Evolutionary conservation across 345 rosid species (phyloP).

Genomic region (Balakata baccata): DNA sequence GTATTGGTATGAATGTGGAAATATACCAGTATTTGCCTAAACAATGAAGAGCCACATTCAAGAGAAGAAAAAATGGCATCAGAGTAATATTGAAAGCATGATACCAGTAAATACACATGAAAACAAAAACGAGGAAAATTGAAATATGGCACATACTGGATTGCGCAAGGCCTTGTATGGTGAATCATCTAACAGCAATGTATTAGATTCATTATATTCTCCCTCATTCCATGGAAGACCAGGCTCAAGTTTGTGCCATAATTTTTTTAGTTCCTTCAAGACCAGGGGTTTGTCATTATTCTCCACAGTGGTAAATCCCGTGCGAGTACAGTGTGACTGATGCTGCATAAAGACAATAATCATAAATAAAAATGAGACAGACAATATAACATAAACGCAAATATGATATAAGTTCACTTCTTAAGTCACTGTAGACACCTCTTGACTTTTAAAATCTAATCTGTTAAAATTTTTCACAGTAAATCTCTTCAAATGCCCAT

Average conservation of each 20-base stretch:
- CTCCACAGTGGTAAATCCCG: slow-evolving; percentile 25
- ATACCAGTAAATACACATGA: slow-evolving; percentile 7
- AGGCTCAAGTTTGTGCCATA: slow-evolving; percentile 19
- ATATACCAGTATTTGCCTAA: slow-evolving; percentile 69
- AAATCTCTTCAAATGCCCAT: background rate
- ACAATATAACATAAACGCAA: background rate
- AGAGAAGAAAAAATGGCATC: slow-evolving; percentile 7
- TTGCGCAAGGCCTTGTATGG: slow-evolving; percentile 33
- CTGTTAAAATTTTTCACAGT: background rate
- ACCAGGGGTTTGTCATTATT: slow-evolving; percentile 20
- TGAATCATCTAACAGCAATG: slow-evolving; percentile 31
- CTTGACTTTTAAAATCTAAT: background rate
- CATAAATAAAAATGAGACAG: background rate
- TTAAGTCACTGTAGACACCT: background rate
- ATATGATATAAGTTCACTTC: background rate
- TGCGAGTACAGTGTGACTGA: slow-evolving; percentile 25
- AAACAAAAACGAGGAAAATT: background rate
- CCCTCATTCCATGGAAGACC: slow-evolving; percentile 23
- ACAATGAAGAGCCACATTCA: slow-evolving; percentile 19
- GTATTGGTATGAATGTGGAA: slow-evolving; percentile 59
- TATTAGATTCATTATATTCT: slow-evolving; percentile 25
- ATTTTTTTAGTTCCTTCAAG: slow-evolving; percentile 27
- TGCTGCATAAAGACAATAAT: slow-evolving; percentile 21
- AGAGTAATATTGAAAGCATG: background rate
- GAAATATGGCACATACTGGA: slow-evolving; percentile 21